Evolutionary conservation across 2,329 filamentous ascomycete species (phyloP).

Genomic region (Epicoccum sorghinum): DNA sequence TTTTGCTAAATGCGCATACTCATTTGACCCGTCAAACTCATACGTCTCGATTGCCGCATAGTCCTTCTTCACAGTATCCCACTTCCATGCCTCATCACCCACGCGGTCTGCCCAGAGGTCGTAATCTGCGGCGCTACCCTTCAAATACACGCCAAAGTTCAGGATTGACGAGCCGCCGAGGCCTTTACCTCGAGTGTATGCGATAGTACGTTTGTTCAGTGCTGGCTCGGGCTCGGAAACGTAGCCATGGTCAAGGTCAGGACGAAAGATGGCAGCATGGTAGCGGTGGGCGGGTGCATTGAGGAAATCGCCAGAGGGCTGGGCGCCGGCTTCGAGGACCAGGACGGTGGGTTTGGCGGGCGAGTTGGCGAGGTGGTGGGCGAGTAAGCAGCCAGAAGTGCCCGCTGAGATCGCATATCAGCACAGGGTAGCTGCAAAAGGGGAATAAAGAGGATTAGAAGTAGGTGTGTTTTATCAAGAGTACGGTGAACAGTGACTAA

Average conservation of each 20-base stretch:
- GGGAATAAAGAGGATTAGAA: not conserved
- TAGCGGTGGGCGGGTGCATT: constrained; percentile 62
- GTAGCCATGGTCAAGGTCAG: constrained; percentile 59
- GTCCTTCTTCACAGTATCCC: constrained; percentile 59
- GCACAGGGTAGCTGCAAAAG: not conserved
- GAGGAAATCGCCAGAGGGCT: constrained; percentile 52
- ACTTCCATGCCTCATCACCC: constrained; percentile 62
- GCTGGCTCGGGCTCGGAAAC: constrained; percentile 40
- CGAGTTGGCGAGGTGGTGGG: constrained; percentile 58
- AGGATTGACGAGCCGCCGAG: constrained; percentile 57
- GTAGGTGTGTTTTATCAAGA: too few species aligned
- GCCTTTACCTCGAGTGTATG: constrained; percentile 55
- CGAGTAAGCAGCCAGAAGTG: constrained; percentile 65
- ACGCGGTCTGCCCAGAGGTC: constrained; percentile 65
- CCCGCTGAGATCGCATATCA: constrained; percentile 53
- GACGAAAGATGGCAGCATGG: constrained; percentile 50
- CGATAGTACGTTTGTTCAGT: constrained; percentile 50
- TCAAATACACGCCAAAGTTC: constrained; percentile 51
- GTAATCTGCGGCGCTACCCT: constrained; percentile 65
- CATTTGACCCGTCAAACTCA: constrained; percentile 43
- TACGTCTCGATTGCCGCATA: constrained; percentile 63
- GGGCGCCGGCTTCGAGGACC: constrained; percentile 66
- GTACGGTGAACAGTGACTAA: not conserved
- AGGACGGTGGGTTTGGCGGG: constrained; percentile 59
- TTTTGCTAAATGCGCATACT: constrained; percentile 55